A percentile compares a stretch with the other conserved stretches of the same genome.
Evolutionary conservation across 176 grass and related monocot genomes (phyloP).

Genomic region (Typha latifolia): DNA sequence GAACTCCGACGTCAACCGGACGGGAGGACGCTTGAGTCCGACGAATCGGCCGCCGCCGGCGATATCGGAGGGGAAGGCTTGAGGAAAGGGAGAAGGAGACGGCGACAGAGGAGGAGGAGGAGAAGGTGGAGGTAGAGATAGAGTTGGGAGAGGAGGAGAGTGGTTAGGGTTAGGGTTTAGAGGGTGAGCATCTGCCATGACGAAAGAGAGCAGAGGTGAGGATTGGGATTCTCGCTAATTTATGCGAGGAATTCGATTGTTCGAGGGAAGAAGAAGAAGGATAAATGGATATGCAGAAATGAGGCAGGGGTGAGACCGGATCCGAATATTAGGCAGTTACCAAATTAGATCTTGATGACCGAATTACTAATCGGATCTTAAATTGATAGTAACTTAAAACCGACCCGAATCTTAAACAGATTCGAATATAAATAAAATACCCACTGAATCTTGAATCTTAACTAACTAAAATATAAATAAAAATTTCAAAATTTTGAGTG

Average conservation of each 20-base stretch:
- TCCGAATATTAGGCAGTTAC: no score
- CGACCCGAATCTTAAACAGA: no score
- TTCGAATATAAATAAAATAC: no score
- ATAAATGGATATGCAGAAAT: no score
- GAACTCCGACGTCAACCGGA: conserved; percentile 78
- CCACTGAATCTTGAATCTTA: no score
- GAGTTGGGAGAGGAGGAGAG: conserved; percentile 31
- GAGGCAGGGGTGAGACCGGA: no score
- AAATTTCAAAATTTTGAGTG: no score
- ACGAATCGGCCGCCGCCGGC: not conserved
- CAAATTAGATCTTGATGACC: no score
- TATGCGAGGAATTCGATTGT: not conserved
- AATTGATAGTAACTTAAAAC: no score
- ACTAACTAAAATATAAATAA: no score
- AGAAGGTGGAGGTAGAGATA: not conserved
- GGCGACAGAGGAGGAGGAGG: not conserved
- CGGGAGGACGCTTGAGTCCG: conserved; percentile 18
- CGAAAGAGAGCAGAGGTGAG: not conserved
- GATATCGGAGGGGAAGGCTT: conserved; percentile 8
- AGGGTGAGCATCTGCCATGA: conserved; percentile 22
- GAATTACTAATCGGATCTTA: no score
- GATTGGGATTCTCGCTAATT: not conserved
- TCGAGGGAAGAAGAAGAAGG: no score
- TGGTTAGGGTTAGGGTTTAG: conserved; percentile 23
- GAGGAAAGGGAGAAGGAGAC: not conserved